phyloP scores from a whole-genome alignment of 192 early-diverging fungal species.

The Mortierella claussenii region DNA sequence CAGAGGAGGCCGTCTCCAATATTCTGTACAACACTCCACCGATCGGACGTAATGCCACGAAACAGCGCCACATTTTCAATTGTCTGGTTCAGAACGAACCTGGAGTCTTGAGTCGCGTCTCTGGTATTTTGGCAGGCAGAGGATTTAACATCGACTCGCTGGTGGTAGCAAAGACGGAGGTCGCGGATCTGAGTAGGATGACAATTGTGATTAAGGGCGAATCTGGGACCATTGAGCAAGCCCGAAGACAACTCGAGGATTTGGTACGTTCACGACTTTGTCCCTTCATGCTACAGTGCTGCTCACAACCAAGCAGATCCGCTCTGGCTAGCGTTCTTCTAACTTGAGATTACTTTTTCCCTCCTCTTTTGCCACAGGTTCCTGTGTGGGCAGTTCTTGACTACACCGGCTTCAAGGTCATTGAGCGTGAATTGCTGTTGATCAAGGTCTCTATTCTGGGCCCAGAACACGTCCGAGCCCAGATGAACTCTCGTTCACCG shows the following conservation, averaged over 20 bases:
- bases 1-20: constrained; percentile 96
- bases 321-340: not conserved
- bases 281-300: not conserved
- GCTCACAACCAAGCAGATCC: too few relatives aligned
- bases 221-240: constrained; percentile 88
- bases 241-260: constrained; percentile 93
- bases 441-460: constrained; percentile 91
- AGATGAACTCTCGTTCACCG: constrained; percentile 49
- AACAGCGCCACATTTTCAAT: constrained; percentile 89
- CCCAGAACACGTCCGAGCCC: constrained; percentile 70
- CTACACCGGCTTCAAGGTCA: constrained; percentile 87
- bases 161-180: constrained; percentile 96
- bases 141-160: constrained; percentile 98
- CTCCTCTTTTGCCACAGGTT: too few relatives aligned
- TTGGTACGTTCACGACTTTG: constrained; percentile 65
- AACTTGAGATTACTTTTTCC: too few relatives aligned
- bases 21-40: constrained; percentile 96
- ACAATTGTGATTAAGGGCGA: constrained; percentile 95
- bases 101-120: constrained; percentile 83
- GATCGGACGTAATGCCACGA: constrained; percentile 57
- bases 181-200: constrained; percentile 92
- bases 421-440: constrained; percentile 94
- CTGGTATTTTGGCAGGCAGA: constrained; percentile 91
- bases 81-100: constrained; percentile 94
- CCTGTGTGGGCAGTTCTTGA: constrained; percentile 98